Conservation (phyloP, 164 flowering plant species). For the Magnolia sinica region DNA sequence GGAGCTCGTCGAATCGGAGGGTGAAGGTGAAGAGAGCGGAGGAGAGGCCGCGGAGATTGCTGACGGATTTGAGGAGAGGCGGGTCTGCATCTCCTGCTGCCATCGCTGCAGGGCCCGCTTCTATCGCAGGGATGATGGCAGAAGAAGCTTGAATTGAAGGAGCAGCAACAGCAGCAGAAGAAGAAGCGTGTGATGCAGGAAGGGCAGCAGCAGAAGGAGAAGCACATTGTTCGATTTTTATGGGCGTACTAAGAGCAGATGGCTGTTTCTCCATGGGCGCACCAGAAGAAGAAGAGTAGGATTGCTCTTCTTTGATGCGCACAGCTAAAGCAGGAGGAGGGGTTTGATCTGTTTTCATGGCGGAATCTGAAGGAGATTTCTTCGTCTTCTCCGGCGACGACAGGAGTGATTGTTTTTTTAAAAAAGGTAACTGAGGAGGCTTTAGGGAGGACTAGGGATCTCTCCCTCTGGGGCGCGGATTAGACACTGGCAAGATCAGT, state of each 20-base stretch:
- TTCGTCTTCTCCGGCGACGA: not conserved
- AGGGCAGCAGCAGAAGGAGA: not conserved
- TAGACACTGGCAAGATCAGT: too few relatives aligned
- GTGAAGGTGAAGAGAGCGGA: slow-evolving; percentile 30
- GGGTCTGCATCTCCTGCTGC: not conserved
- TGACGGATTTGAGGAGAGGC: slow-evolving; percentile 2
- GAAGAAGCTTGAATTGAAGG: not conserved
- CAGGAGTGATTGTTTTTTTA: too few relatives aligned
- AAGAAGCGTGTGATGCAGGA: too few relatives aligned
- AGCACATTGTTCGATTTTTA: not conserved
- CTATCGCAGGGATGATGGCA: not conserved
- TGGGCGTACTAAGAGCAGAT: not conserved
- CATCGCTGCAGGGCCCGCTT: not conserved
- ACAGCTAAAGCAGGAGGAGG: not conserved
- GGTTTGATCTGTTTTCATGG: not conserved
- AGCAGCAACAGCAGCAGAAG: not conserved
- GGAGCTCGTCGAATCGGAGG: slow-evolving; percentile 33
- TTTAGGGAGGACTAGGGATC: too few relatives aligned
- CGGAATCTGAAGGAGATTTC: not conserved
- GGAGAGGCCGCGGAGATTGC: slow-evolving; percentile 28
- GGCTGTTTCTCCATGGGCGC: not conserved
- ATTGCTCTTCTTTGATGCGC: not conserved
- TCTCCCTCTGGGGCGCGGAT: too few relatives aligned
- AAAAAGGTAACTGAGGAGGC: too few relatives aligned
- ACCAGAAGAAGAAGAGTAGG: not conserved